Evolutionary conservation across 177 flowering plant species (phyloP), one percentile per base, ranked within the genome.

Genomic region (Vitis hybrid): DNA sequence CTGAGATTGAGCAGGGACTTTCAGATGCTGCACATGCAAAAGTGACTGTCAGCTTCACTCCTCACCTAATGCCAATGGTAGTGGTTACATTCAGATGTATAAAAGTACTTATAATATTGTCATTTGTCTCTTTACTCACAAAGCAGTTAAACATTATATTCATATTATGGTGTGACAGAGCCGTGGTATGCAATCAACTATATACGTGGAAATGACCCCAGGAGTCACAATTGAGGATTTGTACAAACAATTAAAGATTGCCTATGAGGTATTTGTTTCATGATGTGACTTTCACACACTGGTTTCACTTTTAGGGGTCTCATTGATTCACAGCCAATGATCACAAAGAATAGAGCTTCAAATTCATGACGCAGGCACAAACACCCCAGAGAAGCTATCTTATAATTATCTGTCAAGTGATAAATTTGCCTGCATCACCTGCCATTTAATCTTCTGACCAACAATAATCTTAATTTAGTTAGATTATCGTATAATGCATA

Each of bases 21-120:
- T 82, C 93, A 68, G 95, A 87, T 71, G 97, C 81, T 70, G 89
- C 96, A 68, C 51, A 77, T 71, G 78, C 94, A 64, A 87, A 86
- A 81, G 82, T 94, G 18, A 91, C 89, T 24, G 88, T 96, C 75
- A 96, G 98, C 87, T 96, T 94, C 80, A 96, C 97, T 64, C 99
- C 99, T 62, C 95, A 92, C 74, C 82, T 96, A 30, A 92, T 94
- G 90, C 99, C 98, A 63, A 94, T 94, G 99, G 99, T 94, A 82
- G 74, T 19, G 56, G 17, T 51, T 69, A 51, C 60, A 52, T 48
- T 24, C 21, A 8, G 56, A 72, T 62, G 46, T 21, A 13, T 15
- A 40, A 5, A 40, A 27, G 30, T 40, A 40, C 48, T 40, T 40
- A 14, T 57, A 10, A 58, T 2, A 30, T 46, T 64, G 6, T 4